phyloP scores from a whole-genome alignment of 2,329 filamentous ascomycete species.

The Colletotrichum shisoi region DNA sequence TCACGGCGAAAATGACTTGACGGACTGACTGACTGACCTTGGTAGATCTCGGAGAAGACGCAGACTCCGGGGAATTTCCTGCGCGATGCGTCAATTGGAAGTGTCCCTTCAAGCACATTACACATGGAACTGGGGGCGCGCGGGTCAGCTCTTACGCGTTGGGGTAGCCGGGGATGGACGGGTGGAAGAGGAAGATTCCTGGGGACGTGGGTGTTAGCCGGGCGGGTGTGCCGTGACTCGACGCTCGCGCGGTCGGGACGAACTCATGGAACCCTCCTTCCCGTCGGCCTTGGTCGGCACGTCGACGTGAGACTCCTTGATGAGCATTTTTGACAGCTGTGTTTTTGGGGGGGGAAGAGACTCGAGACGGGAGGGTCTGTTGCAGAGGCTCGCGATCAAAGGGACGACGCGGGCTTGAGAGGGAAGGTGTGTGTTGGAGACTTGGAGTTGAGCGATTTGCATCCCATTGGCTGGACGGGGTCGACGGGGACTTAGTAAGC shows the following conservation, averaged over 20 bases:
- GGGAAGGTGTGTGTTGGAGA: conserved; percentile 8
- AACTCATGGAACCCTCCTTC: conserved; percentile 64
- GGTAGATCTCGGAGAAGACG: conserved; percentile 93
- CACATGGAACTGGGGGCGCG: no score
- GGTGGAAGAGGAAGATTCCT: conserved; percentile 92
- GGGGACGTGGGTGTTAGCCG: conserved; percentile 31
- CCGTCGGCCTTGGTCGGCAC: conserved; percentile 61
- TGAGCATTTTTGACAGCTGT: conserved; percentile 54
- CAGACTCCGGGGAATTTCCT: conserved; percentile 83
- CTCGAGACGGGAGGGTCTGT: background rate
- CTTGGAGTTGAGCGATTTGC: conserved; percentile 32
- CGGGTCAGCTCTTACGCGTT: conserved; percentile 68
- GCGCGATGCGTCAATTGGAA: background rate
- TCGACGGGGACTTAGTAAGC: conserved; percentile 36
- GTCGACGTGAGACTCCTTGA: conserved; percentile 62
- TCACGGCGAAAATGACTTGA: conserved; percentile 15
- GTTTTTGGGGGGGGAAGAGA: background rate
- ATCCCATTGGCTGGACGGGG: conserved; percentile 20
- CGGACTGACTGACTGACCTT: conserved; percentile 65
- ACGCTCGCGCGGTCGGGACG: background rate
- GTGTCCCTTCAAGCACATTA: background rate
- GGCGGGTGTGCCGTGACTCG: background rate
- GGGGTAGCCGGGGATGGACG: conserved; percentile 82
- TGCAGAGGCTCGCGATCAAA: background rate
- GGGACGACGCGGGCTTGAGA: background rate